These are phyloP conservation scores for Schrenkiella parvula DNA, from an alignment of 345 rosid species.

Conservation along the genomic window DNA sequence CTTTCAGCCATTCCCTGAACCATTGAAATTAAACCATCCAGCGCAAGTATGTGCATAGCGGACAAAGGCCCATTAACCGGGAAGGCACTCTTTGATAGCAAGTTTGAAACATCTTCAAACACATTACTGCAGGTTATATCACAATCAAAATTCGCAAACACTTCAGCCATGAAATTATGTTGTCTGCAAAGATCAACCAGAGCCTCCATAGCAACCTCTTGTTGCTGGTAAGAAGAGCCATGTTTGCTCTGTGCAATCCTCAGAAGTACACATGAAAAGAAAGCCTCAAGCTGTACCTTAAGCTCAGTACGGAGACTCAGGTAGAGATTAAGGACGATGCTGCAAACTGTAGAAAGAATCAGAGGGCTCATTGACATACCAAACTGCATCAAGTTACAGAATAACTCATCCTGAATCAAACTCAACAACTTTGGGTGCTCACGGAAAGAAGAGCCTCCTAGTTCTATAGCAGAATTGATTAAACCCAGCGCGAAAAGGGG, in stretches of 20 bases:
- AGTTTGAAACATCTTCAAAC: constrained; percentile 61
- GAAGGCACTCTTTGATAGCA: constrained; percentile 66
- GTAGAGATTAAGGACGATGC: constrained; percentile 70
- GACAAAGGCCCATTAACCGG: constrained; percentile 71
- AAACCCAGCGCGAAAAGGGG: constrained; percentile 74
- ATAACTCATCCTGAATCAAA: constrained; percentile 66
- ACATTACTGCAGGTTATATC: constrained; percentile 64
- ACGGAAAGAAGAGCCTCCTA: constrained; percentile 52
- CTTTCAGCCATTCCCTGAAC: constrained; percentile 61
- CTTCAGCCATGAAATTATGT: constrained; percentile 57
- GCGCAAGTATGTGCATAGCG: constrained; percentile 68
- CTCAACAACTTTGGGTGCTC: constrained; percentile 52
- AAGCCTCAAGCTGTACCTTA: constrained; percentile 71
- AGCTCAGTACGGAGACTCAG: constrained; percentile 57
- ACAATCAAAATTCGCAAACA: constrained; percentile 74
- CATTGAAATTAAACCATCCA: constrained; percentile 63
- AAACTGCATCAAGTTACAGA: constrained; percentile 67
- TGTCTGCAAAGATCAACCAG: constrained; percentile 71
- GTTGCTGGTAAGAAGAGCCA: constrained; percentile 73
- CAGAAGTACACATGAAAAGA: constrained; percentile 68
- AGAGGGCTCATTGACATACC: constrained; percentile 78
- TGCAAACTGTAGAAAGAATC: constrained; percentile 71
- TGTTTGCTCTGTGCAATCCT: constrained; percentile 61
- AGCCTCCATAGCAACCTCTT: constrained; percentile 84
- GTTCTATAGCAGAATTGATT: constrained; percentile 65